Conservation (phyloP, 2,329 filamentous ascomycete genomes). For the Bertia moriformis region DNA sequence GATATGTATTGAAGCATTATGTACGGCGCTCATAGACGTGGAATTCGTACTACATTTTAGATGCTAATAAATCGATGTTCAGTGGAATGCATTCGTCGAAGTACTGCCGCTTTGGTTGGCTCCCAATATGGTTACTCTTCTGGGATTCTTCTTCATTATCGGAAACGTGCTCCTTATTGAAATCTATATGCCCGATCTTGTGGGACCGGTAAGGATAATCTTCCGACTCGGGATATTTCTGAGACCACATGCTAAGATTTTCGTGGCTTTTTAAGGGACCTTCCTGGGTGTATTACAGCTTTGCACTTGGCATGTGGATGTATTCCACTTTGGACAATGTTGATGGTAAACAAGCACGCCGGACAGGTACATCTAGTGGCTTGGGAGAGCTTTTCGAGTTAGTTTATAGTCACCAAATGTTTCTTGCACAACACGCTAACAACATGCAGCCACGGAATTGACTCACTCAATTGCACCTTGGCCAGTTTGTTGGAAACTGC, state of each 20-base stretch:
- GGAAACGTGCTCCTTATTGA: slow-evolving; percentile 34
- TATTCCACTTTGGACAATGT: slow-evolving; percentile 99
- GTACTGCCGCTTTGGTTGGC: slow-evolving; percentile 60
- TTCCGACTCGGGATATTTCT: background rate
- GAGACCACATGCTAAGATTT: background rate
- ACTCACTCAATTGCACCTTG: slow-evolving; percentile 92
- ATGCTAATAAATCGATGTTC: slow-evolving; percentile 10
- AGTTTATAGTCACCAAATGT: background rate
- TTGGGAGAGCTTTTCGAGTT: slow-evolving; percentile 85
- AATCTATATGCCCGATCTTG: background rate
- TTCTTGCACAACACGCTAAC: background rate
- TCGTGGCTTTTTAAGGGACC: slow-evolving; percentile 43
- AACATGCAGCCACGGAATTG: slow-evolving; percentile 61
- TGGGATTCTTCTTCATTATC: slow-evolving; percentile 62
- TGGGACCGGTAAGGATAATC: background rate
- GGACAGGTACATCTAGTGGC: slow-evolving; percentile 87
- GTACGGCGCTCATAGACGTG: slow-evolving; percentile 24
- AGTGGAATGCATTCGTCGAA: slow-evolving; percentile 68
- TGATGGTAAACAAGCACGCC: slow-evolving; percentile 89
- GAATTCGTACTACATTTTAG: slow-evolving; percentile 3
- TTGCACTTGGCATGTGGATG: slow-evolving; percentile 92
- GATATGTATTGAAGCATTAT: slow-evolving; percentile 54
- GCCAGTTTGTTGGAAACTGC: slow-evolving; percentile 81
- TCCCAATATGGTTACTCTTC: slow-evolving; percentile 60
- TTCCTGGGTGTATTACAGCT: slow-evolving; percentile 88